Percentiles rank a stretch among this genome's conserved stretches.
Conservation (phyloP, 2,329 filamentous ascomycete species). For the Calonectria fujianensis region DNA sequence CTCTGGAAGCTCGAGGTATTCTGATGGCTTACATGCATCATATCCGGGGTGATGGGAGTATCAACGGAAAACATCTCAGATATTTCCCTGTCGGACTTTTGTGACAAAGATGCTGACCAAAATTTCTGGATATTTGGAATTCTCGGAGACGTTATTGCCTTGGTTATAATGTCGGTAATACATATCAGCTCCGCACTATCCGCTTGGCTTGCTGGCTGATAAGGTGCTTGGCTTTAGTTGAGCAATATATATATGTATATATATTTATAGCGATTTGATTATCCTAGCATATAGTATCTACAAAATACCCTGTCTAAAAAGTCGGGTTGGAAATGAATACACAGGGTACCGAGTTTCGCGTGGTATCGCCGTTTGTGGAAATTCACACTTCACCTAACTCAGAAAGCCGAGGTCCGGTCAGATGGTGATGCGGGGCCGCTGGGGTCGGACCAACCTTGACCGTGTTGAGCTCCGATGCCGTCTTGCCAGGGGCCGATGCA, state of each 20-base stretch:
- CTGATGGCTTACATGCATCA: background rate
- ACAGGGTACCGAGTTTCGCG: background rate
- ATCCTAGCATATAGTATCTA: too few species aligned
- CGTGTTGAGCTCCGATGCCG: constrained; percentile 29
- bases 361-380: constrained; percentile 20
- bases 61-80: background rate
- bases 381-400: background rate
- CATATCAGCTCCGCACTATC: background rate
- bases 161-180: constrained; percentile 18
- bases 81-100: background rate
- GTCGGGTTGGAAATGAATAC: background rate
- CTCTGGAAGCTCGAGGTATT: background rate
- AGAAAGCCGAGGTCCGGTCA: constrained; percentile 35
- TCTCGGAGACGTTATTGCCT: constrained; percentile 14
- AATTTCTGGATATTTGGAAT: background rate
- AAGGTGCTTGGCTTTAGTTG: background rate
- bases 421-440: constrained; percentile 39
- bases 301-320: too few species aligned
- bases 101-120: background rate
- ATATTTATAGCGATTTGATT: too few species aligned
- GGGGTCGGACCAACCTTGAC: constrained; percentile 29
- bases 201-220: background rate
- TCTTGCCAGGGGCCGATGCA: constrained; percentile 15
- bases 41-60: background rate
- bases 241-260: too few species aligned